Evolutionary conservation across 2,329 filamentous ascomycete genomes (phyloP).

Genomic region (Knufia fluminis): DNA sequence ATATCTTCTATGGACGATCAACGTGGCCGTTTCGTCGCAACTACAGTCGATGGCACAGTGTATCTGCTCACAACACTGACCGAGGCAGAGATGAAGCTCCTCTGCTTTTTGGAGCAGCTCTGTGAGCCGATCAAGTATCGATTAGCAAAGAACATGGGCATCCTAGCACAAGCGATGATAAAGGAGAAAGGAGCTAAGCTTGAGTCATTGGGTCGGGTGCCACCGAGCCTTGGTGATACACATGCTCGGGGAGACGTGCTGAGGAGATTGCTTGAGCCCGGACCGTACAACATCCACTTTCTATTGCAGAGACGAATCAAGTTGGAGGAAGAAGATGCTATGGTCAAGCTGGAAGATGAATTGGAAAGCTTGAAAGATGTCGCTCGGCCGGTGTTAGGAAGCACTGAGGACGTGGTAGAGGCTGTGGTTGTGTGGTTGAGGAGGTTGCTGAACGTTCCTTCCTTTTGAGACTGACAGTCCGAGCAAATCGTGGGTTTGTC

Average conservation of each 20-base stretch:
- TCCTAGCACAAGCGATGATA: constrained; percentile 4
- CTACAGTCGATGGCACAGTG: constrained; percentile 60
- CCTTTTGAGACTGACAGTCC: constrained; percentile 1
- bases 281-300: constrained; percentile 17
- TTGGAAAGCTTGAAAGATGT: constrained; percentile 1
- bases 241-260: constrained; percentile 17
- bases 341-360: constrained; percentile 10
- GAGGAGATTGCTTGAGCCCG: constrained; percentile 18
- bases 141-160: constrained; percentile 10
- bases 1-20: background rate
- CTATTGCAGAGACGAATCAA: constrained; percentile 11
- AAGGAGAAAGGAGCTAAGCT: background rate
- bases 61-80: constrained; percentile 60
- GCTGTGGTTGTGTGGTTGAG: constrained; percentile 17
- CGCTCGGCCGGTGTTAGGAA: constrained; percentile 11
- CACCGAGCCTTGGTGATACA: constrained; percentile 12
- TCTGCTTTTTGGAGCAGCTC: constrained; percentile 66
- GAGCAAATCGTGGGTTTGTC: background rate
- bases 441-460: constrained; percentile 15
- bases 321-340: constrained; percentile 10
- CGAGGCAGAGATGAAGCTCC: constrained; percentile 53
- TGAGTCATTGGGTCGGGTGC: background rate
- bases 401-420: constrained; percentile 13
- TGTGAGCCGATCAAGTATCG: constrained; percentile 37
- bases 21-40: constrained; percentile 47